These are phyloP conservation scores for Neonectria sp. DNA, from an alignment of 2,329 filamentous ascomycete species.

Conservation along the genomic window DNA sequence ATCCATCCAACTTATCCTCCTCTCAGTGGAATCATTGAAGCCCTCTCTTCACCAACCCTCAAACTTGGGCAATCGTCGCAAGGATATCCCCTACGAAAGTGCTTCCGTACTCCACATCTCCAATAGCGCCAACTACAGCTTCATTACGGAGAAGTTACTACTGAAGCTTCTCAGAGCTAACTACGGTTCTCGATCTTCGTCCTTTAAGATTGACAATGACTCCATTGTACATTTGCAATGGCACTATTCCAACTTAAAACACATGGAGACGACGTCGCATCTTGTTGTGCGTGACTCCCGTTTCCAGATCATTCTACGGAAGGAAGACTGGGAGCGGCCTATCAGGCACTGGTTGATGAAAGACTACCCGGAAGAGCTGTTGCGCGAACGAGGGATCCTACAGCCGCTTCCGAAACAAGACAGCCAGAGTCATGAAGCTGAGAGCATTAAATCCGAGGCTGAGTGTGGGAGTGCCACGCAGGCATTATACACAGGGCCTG, in stretches of 20 bases:
- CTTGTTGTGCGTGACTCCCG: constrained; percentile 23
- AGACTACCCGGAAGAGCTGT: not conserved
- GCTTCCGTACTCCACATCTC: constrained; percentile 16
- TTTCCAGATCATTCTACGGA: constrained; percentile 31
- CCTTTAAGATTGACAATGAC: constrained; percentile 13
- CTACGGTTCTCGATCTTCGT: not conserved
- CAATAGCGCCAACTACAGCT: constrained; percentile 23
- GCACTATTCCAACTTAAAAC: constrained; percentile 13
- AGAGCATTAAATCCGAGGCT: not conserved
- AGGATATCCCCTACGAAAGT: not conserved
- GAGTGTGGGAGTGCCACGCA: not conserved
- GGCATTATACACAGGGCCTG: not conserved
- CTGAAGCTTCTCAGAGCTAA: not conserved
- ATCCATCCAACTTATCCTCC: constrained; percentile 2
- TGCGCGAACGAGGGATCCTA: not conserved
- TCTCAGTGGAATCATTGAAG: not conserved
- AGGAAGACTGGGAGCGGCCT: constrained; percentile 31
- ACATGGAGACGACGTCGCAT: constrained; percentile 22
- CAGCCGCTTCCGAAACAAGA: not conserved
- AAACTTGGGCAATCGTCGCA: not conserved
- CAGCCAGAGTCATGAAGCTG: not conserved
- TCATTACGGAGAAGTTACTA: not conserved
- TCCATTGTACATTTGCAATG: constrained; percentile 27
- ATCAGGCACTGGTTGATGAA: constrained; percentile 14
- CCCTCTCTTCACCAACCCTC: not conserved